Evolutionary conservation across 2,329 filamentous ascomycete species (phyloP).

Genomic region (Bipolaris bicolor): DNA sequence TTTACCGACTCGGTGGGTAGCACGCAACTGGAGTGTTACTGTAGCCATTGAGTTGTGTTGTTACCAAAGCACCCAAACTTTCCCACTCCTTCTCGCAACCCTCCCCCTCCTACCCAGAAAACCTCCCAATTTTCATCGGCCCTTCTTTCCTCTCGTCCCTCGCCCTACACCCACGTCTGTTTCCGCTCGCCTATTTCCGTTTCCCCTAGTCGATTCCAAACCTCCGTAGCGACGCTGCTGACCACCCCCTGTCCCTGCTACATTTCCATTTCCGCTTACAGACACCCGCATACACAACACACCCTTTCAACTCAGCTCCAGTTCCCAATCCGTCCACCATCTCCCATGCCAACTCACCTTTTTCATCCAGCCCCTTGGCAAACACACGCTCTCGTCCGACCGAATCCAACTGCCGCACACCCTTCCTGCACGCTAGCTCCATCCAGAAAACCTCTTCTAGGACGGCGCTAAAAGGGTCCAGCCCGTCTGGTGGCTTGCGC

Average conservation of each 20-base stretch:
- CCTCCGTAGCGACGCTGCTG: neutral
- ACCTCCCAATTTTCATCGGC: neutral
- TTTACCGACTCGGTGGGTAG: neutral
- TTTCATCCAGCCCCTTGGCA: neutral
- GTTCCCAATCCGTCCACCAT: neutral
- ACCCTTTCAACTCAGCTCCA: too few relatives aligned
- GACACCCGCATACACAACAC: neutral
- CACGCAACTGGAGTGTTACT: too few relatives aligned
- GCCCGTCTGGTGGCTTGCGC: conserved; percentile 41
- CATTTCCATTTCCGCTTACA: neutral
- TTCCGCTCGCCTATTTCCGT: neutral
- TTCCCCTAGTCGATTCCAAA: neutral
- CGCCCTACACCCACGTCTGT: neutral
- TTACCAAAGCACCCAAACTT: neutral
- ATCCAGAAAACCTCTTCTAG: neutral
- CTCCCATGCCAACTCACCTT: neutral
- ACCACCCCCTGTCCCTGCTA: neutral
- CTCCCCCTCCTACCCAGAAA: neutral
- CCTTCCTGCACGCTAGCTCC: neutral
- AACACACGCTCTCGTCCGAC: neutral
- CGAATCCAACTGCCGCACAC: neutral
- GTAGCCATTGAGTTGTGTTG: neutral
- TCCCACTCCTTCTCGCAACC: neutral
- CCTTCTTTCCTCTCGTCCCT: neutral
- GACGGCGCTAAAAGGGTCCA: conserved; percentile 26